Percentiles rank a stretch among this genome's conserved stretches.
phyloP scores from a whole-genome alignment of 805 yeast species.

The Yamadazyma ubonensis region DNA sequence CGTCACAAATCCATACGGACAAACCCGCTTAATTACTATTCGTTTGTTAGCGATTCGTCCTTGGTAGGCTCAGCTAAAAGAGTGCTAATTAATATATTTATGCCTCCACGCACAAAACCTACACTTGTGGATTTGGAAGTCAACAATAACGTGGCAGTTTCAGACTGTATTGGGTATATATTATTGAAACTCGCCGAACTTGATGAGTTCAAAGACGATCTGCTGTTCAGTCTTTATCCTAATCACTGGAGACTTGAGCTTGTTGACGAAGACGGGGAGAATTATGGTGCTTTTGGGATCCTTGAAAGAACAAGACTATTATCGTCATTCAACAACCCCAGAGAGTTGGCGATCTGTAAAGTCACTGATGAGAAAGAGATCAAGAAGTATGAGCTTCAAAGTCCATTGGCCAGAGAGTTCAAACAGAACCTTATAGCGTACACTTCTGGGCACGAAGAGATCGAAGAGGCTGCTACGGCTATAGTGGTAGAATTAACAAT shows the following conservation, averaged over 20 bases:
- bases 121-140: constrained; percentile 23
- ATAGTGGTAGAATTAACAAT: constrained; percentile 14
- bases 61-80: constrained; percentile 3
- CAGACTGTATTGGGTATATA: constrained; percentile 43
- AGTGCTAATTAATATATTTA: constrained; percentile 24
- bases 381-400: constrained; percentile 45
- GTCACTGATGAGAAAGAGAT: constrained; percentile 49
- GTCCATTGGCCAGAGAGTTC: constrained; percentile 55
- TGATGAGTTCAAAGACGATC: constrained; percentile 17
- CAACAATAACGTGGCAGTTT: constrained; percentile 28
- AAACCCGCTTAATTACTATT: constrained; percentile 46
- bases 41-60: constrained; percentile 22
- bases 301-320: constrained; percentile 67
- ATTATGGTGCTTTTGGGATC: constrained; percentile 89
- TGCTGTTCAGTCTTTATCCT: constrained; percentile 31
- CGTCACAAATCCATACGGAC: constrained; percentile 32
- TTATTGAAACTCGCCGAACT: constrained; percentile 28
- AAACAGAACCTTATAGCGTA: constrained; percentile 22
- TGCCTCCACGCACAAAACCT: constrained; percentile 34
- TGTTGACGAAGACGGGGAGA: constrained; percentile 92
- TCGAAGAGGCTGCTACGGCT: constrained; percentile 10
- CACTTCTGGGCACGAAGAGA: not conserved
- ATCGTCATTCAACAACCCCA: constrained; percentile 68
- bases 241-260: constrained; percentile 74
- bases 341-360: constrained; percentile 74